Evolutionary conservation across 2,329 filamentous ascomycete species (phyloP).

Genomic region (Botrytis hyacinthi): DNA sequence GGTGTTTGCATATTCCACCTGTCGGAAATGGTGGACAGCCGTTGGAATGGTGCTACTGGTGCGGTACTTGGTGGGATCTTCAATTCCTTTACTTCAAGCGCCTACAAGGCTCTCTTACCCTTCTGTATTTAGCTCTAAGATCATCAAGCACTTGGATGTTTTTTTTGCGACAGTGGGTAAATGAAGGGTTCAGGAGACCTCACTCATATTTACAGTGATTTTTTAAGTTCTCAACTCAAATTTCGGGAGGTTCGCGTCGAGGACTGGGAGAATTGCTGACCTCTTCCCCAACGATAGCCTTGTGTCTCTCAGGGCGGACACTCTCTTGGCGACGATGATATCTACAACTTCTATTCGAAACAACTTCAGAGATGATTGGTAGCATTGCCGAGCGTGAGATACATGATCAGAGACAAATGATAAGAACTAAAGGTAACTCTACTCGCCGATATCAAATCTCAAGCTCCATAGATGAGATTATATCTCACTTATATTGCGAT

Average conservation of each 20-base stretch:
- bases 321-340: neutral
- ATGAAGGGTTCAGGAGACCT: neutral
- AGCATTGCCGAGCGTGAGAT: neutral
- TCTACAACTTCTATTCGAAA: neutral
- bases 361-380: neutral
- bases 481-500: neutral
- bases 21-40: neutral
- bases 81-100: neutral
- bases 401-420: neutral
- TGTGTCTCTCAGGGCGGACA: neutral
- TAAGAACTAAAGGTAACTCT: neutral
- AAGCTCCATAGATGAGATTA: neutral
- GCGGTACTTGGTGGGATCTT: neutral
- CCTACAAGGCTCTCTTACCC: neutral
- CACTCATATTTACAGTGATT: neutral
- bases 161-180: neutral
- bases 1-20: conserved; percentile 2
- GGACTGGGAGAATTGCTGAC: neutral
- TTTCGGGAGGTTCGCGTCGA: neutral
- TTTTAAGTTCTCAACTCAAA: neutral
- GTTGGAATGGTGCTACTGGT: neutral
- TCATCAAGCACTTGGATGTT: neutral
- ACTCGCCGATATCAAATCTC: neutral
- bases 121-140: neutral
- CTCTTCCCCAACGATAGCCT: neutral